These are phyloP conservation scores for Boletus reticuloceps DNA, from an alignment of 768 basidiomycete species.

Conservation along the genomic window DNA sequence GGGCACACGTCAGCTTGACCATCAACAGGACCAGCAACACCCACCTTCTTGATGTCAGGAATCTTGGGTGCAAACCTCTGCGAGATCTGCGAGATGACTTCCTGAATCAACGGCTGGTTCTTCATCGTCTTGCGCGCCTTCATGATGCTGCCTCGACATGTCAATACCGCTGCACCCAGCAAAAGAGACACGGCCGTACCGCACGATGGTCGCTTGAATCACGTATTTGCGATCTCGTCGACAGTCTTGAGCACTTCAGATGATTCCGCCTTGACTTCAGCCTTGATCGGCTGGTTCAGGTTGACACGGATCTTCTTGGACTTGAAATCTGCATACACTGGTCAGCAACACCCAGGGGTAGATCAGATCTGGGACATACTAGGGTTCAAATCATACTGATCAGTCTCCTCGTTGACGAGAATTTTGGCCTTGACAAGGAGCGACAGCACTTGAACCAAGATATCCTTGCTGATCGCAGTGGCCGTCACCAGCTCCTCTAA, in stretches of 20 bases:
- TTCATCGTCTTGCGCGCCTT: constrained; percentile 95
- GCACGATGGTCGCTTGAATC: constrained; percentile 92
- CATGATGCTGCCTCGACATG: constrained; percentile 66
- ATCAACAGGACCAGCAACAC: not conserved
- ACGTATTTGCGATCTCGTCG: constrained; percentile 97
- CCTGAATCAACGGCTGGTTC: constrained; percentile 86
- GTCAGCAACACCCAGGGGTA: not conserved
- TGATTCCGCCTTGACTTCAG: constrained; percentile 90
- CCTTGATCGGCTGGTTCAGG: constrained; percentile 88
- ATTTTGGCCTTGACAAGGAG: constrained; percentile 87
- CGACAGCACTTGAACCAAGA: constrained; percentile 60
- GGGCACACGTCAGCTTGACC: not conserved
- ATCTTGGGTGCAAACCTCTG: constrained; percentile 91
- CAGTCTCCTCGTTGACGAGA: constrained; percentile 82
- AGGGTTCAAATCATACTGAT: constrained; percentile 92
- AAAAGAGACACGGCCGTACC: constrained; percentile 33
- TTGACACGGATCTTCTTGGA: constrained; percentile 93
- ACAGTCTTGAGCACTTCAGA: constrained; percentile 90
- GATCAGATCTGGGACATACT: constrained; percentile 34
- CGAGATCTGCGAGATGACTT: constrained; percentile 87
- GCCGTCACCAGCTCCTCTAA: constrained; percentile 76
- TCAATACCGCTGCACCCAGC: not conserved
- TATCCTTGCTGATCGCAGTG: constrained; percentile 78
- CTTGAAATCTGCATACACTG: constrained; percentile 62
- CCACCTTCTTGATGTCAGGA: constrained; percentile 93